Conservation (phyloP, 805 yeast genomes). For the Candida dajiaensis region DNA sequence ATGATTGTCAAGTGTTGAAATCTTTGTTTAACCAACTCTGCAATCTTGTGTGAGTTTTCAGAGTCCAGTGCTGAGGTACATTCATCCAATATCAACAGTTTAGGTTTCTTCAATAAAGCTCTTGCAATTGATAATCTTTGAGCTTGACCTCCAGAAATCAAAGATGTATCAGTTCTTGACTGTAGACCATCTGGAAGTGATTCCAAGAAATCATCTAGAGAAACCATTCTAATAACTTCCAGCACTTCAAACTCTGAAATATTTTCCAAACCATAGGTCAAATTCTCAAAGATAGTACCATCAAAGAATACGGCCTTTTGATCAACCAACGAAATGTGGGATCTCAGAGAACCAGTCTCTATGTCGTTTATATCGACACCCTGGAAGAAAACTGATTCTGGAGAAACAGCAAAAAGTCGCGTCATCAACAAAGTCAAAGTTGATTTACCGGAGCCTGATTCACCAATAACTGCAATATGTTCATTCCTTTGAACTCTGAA, state of each 20-base stretch:
- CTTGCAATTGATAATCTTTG: conserved; percentile 84
- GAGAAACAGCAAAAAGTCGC: conserved; percentile 40
- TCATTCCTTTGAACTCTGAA: conserved; percentile 41
- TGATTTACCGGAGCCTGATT: conserved; percentile 90
- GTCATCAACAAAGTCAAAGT: conserved; percentile 57
- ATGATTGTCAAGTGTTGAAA: conserved; percentile 43
- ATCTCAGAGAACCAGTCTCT: conserved; percentile 44
- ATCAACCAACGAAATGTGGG: conserved; percentile 59
- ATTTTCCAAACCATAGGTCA: conserved; percentile 49
- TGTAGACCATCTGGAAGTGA: conserved; percentile 53
- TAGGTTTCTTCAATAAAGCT: conserved; percentile 65
- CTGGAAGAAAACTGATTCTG: conserved; percentile 38
- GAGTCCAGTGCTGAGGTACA: conserved; percentile 85
- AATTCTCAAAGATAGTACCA: conserved; percentile 67
- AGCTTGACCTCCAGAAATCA: conserved; percentile 85
- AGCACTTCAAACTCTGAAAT: conserved; percentile 32
- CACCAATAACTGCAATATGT: conserved; percentile 68
- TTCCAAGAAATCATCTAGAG: conserved; percentile 48
- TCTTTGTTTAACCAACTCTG: conserved; percentile 37
- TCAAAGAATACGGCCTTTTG: conserved; percentile 70
- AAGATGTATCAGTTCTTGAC: conserved; percentile 45
- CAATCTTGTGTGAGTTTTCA: conserved; percentile 46
- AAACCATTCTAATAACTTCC: conserved; percentile 37
- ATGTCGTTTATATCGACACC: conserved; percentile 42
- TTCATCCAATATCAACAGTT: conserved; percentile 66